A percentile compares a stretch with the other conserved stretches of the same genome.
phyloP scores from a whole-genome alignment of 1,284 basidiomycete genomes.

The Inonotus hispidus region DNA sequence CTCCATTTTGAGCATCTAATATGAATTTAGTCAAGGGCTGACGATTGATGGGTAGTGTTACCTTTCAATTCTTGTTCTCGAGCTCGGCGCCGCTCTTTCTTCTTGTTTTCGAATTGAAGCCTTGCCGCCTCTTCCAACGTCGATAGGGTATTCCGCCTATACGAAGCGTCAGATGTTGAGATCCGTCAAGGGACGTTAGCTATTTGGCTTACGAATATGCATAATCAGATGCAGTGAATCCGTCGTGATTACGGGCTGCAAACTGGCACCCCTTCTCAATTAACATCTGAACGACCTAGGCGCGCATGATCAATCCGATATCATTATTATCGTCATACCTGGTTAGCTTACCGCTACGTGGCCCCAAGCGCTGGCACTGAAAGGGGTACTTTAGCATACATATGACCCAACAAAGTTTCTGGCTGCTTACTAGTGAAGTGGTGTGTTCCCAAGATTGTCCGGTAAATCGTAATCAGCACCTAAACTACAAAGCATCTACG shows the following conservation, averaged over 20 bases:
- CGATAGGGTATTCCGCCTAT: constrained; percentile 61
- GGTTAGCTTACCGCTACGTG: constrained; percentile 57
- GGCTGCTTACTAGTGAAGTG: constrained; percentile 80
- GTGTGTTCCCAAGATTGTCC: constrained; percentile 88
- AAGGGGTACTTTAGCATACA: constrained; percentile 13
- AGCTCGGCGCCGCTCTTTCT: constrained; percentile 64
- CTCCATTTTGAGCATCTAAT: constrained; percentile 26
- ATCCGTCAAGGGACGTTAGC: constrained; percentile 8
- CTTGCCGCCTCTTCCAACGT: constrained; percentile 74
- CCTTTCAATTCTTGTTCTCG: constrained; percentile 57
- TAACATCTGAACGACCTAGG: constrained; percentile 78
- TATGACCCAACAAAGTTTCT: constrained; percentile 4
- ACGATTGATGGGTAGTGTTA: constrained; percentile 32
- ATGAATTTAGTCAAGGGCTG: constrained; percentile 34
- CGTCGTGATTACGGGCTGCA: constrained; percentile 79
- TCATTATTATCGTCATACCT: constrained; percentile 6
- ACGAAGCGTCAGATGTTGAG: constrained; percentile 12
- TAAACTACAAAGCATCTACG: constrained; percentile 80
- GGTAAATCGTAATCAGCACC: constrained; percentile 85
- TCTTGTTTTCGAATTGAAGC: constrained; percentile 69
- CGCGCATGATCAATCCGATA: constrained; percentile 20
- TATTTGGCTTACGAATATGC: constrained; percentile 72
- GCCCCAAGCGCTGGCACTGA: constrained; percentile 80
- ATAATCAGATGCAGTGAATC: constrained; percentile 88
- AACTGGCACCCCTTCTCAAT: constrained; percentile 86